Percentiles rank a stretch among this genome's conserved stretches.
These are phyloP conservation scores for Pharus latifolius DNA, from an alignment of 176 grass and related monocot genomes.

Conservation along the genomic window DNA sequence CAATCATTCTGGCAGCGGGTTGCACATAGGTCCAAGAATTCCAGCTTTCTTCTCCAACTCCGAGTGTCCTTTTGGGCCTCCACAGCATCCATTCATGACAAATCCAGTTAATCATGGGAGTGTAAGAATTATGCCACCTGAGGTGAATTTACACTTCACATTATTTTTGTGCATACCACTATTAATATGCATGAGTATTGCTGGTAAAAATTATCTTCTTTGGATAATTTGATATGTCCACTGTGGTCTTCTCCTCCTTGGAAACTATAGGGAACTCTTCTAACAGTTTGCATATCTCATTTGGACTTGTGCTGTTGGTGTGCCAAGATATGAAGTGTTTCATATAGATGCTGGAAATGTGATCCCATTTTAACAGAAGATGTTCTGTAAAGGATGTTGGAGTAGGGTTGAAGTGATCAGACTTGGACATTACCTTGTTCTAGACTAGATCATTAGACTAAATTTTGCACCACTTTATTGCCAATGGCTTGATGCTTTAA, in stretches of 20 bases:
- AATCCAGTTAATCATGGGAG: slow-evolving; percentile 41
- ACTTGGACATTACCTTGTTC: slow-evolving; percentile 4
- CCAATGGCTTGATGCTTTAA: neutral
- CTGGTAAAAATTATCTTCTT: neutral
- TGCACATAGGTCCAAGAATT: slow-evolving; percentile 44
- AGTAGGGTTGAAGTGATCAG: neutral
- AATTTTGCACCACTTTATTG: neutral
- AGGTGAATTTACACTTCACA: slow-evolving; percentile 24
- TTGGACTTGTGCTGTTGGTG: neutral
- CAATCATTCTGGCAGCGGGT: slow-evolving; percentile 33
- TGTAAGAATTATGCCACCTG: slow-evolving; percentile 33
- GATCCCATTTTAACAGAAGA: neutral
- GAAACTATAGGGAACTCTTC: neutral
- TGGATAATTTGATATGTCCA: neutral
- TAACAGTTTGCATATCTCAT: neutral
- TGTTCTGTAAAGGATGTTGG: neutral
- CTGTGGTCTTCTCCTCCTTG: neutral
- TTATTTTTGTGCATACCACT: slow-evolving; percentile 6
- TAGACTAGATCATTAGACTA: too few species aligned
- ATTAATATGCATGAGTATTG: neutral
- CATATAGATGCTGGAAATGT: neutral
- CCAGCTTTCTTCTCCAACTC: slow-evolving; percentile 32
- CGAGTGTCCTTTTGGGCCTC: slow-evolving; percentile 32
- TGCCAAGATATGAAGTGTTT: neutral
- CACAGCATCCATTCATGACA: slow-evolving; percentile 28